Base-by-base conservation (phyloP, 1,139 yeast genomes). In the Candida sp. region DNA sequence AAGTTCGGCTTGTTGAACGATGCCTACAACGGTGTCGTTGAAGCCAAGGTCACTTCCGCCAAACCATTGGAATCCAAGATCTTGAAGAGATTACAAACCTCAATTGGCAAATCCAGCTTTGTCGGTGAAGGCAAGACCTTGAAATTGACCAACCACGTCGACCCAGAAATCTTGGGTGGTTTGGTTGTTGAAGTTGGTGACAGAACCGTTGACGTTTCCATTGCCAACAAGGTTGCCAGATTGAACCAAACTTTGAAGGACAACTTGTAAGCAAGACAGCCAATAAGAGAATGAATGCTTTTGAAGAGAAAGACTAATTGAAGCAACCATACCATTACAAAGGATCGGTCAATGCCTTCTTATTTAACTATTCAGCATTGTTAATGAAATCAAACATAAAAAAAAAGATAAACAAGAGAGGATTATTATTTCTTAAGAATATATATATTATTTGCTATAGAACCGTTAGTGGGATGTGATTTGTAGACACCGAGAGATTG, bases 181-280 rank as follows among this genome's bases (percentile, higher is more conserved):
- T 84, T 94, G 72, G 78, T 96, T 63, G 97, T 94, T 55, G 97
- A 93, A 75, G 93, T 94, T 65, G 98, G 96, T 69, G 99, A 94
- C 80, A 90, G 88, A 75, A 93, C 98, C 58, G 97, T 92, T 63
- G 99, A 94, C 75, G 84, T 94, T 72, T 88, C 96, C 54, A 85
- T 94, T 63, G 81, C 94, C 55, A 75, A 90, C 68, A 92, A 88
- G 83, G 86, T 94, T 69, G 81, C 89, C 70, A 90, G 84, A 78
- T 87, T 93, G 77, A 94, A 96, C 88, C 85, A 89, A 75, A 85
- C 90, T 65, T 86, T 94, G 72, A 80, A 83, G 65, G 97, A 92
- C 77, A 80, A 96, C 61, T 82, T 91, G 73, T 90, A 85, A 74
- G 55, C 45, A 46, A 25, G 4, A 5, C 11, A 12, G 3, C 12